phyloP scores from a whole-genome alignment of 306 rosid species.

The Glycine tomentella region DNA sequence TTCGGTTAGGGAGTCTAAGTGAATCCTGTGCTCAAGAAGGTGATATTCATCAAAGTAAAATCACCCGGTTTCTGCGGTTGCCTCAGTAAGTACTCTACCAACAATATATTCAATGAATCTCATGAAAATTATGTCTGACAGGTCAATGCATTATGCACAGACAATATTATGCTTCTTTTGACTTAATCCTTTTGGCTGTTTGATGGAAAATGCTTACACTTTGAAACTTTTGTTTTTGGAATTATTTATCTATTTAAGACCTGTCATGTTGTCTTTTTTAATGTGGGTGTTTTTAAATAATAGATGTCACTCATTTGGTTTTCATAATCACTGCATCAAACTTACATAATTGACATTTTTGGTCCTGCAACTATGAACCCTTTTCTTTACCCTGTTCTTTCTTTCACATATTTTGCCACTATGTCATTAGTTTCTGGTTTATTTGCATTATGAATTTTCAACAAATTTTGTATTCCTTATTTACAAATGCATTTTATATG shows the following conservation, averaged over 20 bases:
- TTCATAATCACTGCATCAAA: conserved; percentile 23
- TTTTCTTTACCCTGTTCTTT: not conserved
- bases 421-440: conserved; percentile 26
- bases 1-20: conserved; percentile 89
- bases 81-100: conserved; percentile 56
- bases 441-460: conserved; percentile 20
- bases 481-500: conserved; percentile 27
- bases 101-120: conserved; percentile 32
- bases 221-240: not conserved
- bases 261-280: not conserved
- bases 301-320: conserved; percentile 29
- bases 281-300: not conserved
- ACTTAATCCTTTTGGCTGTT: conserved; percentile 33
- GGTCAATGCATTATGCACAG: conserved; percentile 34
- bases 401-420: conserved; percentile 1
- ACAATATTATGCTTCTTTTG: conserved; percentile 17
- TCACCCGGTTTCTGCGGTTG: conserved; percentile 68
- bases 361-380: not conserved
- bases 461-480: not conserved
- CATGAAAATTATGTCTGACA: conserved; percentile 11
- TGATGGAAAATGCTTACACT: conserved; percentile 16
- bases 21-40: conserved; percentile 86
- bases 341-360: conserved; percentile 4
- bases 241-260: conserved; percentile 8
- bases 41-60: conserved; percentile 83